Conservation (phyloP, 2,329 filamentous ascomycete genomes). For the Calonectria pauciramosa region DNA sequence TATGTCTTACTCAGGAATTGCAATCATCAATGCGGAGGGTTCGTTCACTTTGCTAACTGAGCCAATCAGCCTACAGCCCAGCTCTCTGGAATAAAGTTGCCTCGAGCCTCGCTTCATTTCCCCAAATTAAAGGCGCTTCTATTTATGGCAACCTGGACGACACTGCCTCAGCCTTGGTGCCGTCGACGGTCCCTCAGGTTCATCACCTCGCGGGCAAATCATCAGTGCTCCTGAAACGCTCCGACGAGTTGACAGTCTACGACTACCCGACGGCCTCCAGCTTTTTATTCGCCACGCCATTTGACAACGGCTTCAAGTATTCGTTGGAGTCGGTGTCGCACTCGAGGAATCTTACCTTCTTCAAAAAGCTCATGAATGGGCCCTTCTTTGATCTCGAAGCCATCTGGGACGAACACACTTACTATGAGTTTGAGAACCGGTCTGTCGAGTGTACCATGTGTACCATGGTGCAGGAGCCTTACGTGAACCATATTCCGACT, state of each 20-base stretch:
- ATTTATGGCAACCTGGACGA: background rate
- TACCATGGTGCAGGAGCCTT: slow-evolving; percentile 84
- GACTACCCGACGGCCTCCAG: slow-evolving; percentile 54
- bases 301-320: slow-evolving; percentile 63
- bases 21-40: background rate
- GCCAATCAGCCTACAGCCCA: background rate
- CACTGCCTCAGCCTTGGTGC: background rate
- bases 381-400: slow-evolving; percentile 81
- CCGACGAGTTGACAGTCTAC: slow-evolving; percentile 48
- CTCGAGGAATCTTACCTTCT: slow-evolving; percentile 73
- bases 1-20: background rate
- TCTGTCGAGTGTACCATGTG: slow-evolving; percentile 80
- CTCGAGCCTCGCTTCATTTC: background rate
- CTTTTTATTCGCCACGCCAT: slow-evolving; percentile 61
- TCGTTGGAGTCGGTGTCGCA: slow-evolving; percentile 72
- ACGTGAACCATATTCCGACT: slow-evolving; percentile 83
- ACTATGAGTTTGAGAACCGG: slow-evolving; percentile 77
- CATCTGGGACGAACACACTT: slow-evolving; percentile 84
- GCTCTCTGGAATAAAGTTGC: slow-evolving; percentile 1
- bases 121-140: background rate
- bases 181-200: slow-evolving; percentile 4
- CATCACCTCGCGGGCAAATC: slow-evolving; percentile 32
- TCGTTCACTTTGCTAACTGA: background rate
- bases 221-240: slow-evolving; percentile 1
- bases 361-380: slow-evolving; percentile 73